Evolutionary conservation across 1,284 basidiomycete species (phyloP).

Genomic region (Pholiota adiposa): DNA sequence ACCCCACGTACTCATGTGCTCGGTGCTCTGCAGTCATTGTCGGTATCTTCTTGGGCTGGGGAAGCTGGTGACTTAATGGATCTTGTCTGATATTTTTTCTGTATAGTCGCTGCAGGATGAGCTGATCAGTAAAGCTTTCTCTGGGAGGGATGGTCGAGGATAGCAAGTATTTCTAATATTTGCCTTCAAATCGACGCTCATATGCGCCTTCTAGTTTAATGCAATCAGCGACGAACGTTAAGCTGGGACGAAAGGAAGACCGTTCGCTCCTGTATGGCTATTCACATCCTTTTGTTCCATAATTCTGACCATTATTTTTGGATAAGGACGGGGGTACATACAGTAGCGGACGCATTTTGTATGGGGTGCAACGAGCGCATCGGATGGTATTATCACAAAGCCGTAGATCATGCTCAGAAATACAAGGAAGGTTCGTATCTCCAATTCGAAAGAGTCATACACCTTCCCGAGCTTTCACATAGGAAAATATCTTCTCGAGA

Average conservation of each 20-base stretch:
- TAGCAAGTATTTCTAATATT: constrained; percentile 53
- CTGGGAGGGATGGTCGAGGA: constrained; percentile 82
- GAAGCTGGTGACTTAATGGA: background rate
- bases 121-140: constrained; percentile 84
- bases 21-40: constrained; percentile 72
- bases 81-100: background rate
- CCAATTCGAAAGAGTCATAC: background rate
- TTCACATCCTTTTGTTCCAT: background rate
- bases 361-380: constrained; percentile 77
- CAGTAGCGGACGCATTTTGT: constrained; percentile 81
- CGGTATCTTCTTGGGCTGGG: constrained; percentile 29
- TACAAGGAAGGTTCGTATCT: constrained; percentile 79
- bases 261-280: constrained; percentile 69
- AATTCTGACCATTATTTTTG: background rate
- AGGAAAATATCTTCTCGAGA: constrained; percentile 88
- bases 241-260: constrained; percentile 76
- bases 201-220: constrained; percentile 57
- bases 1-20: constrained; percentile 65
- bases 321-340: constrained; percentile 82
- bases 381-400: constrained; percentile 87
- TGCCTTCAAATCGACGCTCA: background rate
- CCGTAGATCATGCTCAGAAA: constrained; percentile 78
- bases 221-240: constrained; percentile 78
- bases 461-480: constrained; percentile 1
- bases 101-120: constrained; percentile 81